phyloP scores from a whole-genome alignment of 192 early-diverging fungal species.

The Funneliformis geosporum region DNA sequence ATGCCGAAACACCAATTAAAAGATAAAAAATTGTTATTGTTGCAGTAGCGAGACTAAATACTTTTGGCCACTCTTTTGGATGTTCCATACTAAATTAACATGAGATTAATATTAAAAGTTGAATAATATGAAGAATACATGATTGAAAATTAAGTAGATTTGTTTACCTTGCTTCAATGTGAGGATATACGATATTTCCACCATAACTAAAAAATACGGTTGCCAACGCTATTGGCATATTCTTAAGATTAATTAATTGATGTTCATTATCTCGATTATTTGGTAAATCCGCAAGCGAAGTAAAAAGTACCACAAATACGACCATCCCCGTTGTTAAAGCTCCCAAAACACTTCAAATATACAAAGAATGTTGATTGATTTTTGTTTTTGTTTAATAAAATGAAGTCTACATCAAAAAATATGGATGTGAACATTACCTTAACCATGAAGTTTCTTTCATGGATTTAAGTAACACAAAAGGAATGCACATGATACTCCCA shows the following conservation, averaged over 20 bases:
- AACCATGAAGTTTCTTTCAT: constrained; percentile 69
- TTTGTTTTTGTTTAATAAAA: neutral
- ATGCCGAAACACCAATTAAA: constrained; percentile 61
- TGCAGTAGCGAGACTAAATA: constrained; percentile 51
- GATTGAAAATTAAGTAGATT: neutral
- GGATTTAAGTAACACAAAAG: constrained; percentile 63
- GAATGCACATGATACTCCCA: constrained; percentile 54
- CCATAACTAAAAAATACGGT: constrained; percentile 69
- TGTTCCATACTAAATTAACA: constrained; percentile 49
- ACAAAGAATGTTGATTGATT: neutral
- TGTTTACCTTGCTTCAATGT: constrained; percentile 56
- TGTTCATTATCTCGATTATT: constrained; percentile 44
- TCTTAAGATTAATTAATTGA: constrained; percentile 44
- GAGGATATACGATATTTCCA: constrained; percentile 72
- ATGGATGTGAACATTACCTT: too few relatives aligned
- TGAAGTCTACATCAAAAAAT: neutral
- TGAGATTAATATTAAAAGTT: neutral
- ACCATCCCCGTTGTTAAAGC: constrained; percentile 62
- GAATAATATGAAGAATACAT: neutral
- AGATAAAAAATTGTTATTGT: constrained; percentile 66
- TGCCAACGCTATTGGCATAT: constrained; percentile 63
- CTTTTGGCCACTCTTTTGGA: constrained; percentile 58
- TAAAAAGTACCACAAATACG: constrained; percentile 57
- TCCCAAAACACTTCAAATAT: constrained; percentile 55
- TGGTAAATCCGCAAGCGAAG: constrained; percentile 52